Percentiles rank a stretch among this genome's conserved stretches.
Conservation (phyloP, 2,329 filamentous ascomycete species). For the Colletotrichum nymphaeae region DNA sequence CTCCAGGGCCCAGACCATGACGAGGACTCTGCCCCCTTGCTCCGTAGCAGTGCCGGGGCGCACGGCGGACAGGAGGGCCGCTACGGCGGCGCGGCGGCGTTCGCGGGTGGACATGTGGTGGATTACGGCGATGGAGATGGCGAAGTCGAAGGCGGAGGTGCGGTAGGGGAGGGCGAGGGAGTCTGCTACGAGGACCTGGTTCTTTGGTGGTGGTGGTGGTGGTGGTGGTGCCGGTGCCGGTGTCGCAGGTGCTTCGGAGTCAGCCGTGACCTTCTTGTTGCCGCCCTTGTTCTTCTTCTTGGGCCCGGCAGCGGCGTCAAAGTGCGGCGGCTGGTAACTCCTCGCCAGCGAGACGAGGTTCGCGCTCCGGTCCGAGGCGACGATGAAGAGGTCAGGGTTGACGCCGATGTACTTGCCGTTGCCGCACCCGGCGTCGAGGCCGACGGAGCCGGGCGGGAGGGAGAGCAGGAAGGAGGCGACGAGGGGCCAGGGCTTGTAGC, state of each 20-base stretch:
- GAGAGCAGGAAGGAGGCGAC: conserved; percentile 81
- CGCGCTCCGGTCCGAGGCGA: conserved; percentile 85
- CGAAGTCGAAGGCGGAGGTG: conserved; percentile 74
- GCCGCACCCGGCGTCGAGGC: conserved; percentile 92
- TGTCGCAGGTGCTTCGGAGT: background rate
- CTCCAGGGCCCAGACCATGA: conserved; percentile 97
- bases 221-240: background rate
- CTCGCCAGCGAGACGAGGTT: conserved; percentile 64
- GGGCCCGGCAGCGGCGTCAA: conserved; percentile 4
- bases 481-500: conserved; percentile 90
- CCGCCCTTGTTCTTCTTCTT: conserved; percentile 32
- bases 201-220: background rate
- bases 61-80: conserved; percentile 76
- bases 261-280: background rate
- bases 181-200: conserved; percentile 81
- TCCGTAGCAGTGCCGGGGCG: conserved; percentile 53
- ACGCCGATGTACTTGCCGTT: conserved; percentile 95
- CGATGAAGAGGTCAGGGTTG: conserved; percentile 80
- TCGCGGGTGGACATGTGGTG: conserved; percentile 88
- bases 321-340: conserved; percentile 31
- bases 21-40: conserved; percentile 71
- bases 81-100: conserved; percentile 79
- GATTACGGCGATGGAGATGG: conserved; percentile 91
- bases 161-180: conserved; percentile 86
- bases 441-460: conserved; percentile 77